Base-by-base conservation (phyloP, 352 stramenopile species). In the Pythium folliculosum region DNA sequence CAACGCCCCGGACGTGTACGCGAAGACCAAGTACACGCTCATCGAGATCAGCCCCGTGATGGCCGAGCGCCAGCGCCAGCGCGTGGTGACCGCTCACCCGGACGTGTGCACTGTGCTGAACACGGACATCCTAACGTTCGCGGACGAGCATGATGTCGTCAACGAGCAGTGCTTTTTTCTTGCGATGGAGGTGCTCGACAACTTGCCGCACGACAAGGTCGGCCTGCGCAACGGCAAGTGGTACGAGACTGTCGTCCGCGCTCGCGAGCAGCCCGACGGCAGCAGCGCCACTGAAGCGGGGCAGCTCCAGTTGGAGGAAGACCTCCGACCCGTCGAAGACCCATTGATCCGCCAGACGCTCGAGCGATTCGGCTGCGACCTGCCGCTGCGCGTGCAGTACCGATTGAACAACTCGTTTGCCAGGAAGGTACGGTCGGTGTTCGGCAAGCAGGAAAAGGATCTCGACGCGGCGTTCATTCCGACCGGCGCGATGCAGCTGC, bases 181-280 rank as follows among this genome's bases (percentile, higher is more conserved):
- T 21, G 89, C 86, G 1, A 88, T 97, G 61, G 91, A 97, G 58
- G 88, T 97, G 57, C 78, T 97, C 9, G 91, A 97, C 75, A 97
- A 97, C 69, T 65, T 97, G 35, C 91, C 90, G 40, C 91, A 97
- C 63, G 91, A 97, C 79, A 97, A 97, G 69, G 84, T 97, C 14
- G 63, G 70, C 37, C 69, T 92, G n/a, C 62, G 76, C n/a, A 78
- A 82, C 48, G 84, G 84, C 72, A 87, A 91, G 67, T 95, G 86
- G 86, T 81, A 75, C 69, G 84, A 95, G 68, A 90, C 84, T 7
- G 56, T 89, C 23, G 76, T 95, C 23, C 76, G 78, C 40, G 70
- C 78, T 17, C 49, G 60, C n/a, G 40, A 53, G 1, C 44, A 71
- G 17, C 53, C 35, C 9, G 17, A 51, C 27, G 63, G 69, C 21